Evolutionary conservation across 2,329 filamentous ascomycete genomes (phyloP), one percentile per base, ranked within the genome.

Genomic region (Tolypocladium guangdongense): DNA sequence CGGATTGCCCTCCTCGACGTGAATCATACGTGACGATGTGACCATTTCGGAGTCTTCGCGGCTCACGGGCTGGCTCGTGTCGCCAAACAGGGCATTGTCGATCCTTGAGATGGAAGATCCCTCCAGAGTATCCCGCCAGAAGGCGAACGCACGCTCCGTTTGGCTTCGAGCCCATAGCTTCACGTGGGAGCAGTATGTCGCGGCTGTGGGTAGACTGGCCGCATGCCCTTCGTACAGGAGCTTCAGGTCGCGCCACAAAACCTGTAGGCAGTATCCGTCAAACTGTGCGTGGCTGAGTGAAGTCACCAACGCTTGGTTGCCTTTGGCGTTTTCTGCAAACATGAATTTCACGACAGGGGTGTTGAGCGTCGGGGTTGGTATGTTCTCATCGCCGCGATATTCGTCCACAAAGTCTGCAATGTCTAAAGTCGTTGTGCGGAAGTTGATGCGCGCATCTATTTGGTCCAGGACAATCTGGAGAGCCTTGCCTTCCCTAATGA

Each of bases 261-360:
- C 62, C 2, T 70, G 71, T 6, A 75, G 64, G 53, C 66, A 74
- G 30, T 75, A 69, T 32, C 72, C 73, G 52, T 76, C 73, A 55
- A 74, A 75, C 57, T 76, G 73, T 1, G 73, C 74, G 54, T 75
- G 74, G 0, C 74, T 76, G n/a, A 77, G 27, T 7, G 58, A 53
- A 22, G 60, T 52, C n/a, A 60, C 52, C 11, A 62, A 52, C 6
- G 52, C 53, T 43, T 55, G 56, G 4, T 53, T 47, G 7, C 51
- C 52, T 8, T 55, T 32, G 24, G 43, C 36, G 45, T 53, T 38
- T 22, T 49, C 24, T 37, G 52, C 36, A 24, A 52, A 38, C 20
- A 47, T 16, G 7, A 55, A 50, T 2, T 55, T 39, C 3, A 46
- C 50, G 8, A 55, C 20, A n/a, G 47, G 50, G 1, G 27, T 39